Percentiles rank a stretch among this genome's conserved stretches.
phyloP scores from a whole-genome alignment of 2,329 filamentous ascomycete species.

The Epichloe festucae region DNA sequence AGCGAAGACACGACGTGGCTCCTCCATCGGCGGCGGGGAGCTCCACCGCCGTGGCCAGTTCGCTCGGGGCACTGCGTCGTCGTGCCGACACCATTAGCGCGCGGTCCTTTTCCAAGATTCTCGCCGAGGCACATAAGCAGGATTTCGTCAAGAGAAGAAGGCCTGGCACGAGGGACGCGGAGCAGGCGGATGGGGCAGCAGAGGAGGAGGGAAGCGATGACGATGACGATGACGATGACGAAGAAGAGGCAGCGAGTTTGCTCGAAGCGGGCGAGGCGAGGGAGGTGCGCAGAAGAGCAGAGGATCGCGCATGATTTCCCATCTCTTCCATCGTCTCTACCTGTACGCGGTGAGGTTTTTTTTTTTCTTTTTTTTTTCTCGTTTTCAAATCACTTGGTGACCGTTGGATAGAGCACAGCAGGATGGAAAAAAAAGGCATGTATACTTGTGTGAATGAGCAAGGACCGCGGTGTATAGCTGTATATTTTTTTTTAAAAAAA shows the following conservation, averaged over 20 bases:
- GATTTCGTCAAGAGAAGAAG: constrained; percentile 75
- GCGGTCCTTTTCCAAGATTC: constrained; percentile 43
- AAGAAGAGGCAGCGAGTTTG: constrained; percentile 8
- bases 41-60: constrained; percentile 12
- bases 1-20: constrained; percentile 5
- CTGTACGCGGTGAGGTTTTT: too few relatives aligned
- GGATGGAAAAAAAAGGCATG: too few relatives aligned
- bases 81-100: constrained; percentile 18
- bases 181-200: constrained; percentile 11
- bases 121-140: constrained; percentile 74
- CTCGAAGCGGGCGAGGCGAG: constrained; percentile 5
- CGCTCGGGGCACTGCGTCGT: constrained; percentile 16
- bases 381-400: too few relatives aligned
- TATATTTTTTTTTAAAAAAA: neutral
- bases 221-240: constrained; percentile 21
- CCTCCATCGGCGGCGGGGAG: constrained; percentile 6
- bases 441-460: neutral
- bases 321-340: too few relatives aligned
- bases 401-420: too few relatives aligned
- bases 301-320: constrained; percentile 3
- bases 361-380: too few relatives aligned
- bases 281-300: constrained; percentile 4
- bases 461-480: neutral
- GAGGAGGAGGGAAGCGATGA: constrained; percentile 17
- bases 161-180: constrained; percentile 12